These are phyloP conservation scores for Linum usitatissimum DNA, from an alignment of 345 rosid species.

Conservation along the genomic window DNA sequence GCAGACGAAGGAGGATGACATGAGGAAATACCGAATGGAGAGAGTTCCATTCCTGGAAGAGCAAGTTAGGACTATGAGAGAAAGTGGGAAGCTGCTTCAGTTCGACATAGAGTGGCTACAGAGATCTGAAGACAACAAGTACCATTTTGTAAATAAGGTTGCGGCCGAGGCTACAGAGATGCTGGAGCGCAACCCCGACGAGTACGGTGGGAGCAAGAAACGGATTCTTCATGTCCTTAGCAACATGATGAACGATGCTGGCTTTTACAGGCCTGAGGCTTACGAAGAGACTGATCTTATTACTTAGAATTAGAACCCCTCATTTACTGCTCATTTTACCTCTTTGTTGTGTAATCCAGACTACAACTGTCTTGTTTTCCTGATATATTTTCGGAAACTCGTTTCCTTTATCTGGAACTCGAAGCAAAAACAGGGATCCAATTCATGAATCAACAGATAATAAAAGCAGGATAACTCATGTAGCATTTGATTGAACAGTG, in stretches of 20 bases:
- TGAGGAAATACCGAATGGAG: slow-evolving; percentile 43
- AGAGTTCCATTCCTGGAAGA: slow-evolving; percentile 85
- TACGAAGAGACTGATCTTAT: slow-evolving; percentile 57
- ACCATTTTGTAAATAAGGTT: slow-evolving; percentile 61
- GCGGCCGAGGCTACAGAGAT: slow-evolving; percentile 83
- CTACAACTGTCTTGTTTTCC: too few relatives aligned
- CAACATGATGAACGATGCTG: slow-evolving; percentile 72
- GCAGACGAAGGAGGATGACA: slow-evolving; percentile 69
- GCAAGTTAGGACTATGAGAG: slow-evolving; percentile 60
- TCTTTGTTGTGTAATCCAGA: too few relatives aligned
- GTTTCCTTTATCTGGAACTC: too few relatives aligned
- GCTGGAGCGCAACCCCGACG: slow-evolving; percentile 59
- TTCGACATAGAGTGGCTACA: slow-evolving; percentile 64
- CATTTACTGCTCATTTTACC: too few relatives aligned
- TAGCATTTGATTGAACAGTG: too few relatives aligned
- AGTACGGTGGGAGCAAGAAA: slow-evolving; percentile 68
- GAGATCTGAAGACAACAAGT: slow-evolving; percentile 65
- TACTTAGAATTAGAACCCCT: slow-evolving; percentile 32
- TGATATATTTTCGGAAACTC: too few relatives aligned
- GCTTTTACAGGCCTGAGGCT: slow-evolving; percentile 61
- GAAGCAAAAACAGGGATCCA: too few relatives aligned
- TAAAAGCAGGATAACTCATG: too few relatives aligned
- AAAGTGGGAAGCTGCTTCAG: slow-evolving; percentile 47
- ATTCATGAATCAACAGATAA: too few relatives aligned
- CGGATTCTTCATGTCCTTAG: slow-evolving; percentile 82